phyloP scores from a whole-genome alignment of 2,329 filamentous ascomycete genomes.

The Exophiala lecanii-corni region DNA sequence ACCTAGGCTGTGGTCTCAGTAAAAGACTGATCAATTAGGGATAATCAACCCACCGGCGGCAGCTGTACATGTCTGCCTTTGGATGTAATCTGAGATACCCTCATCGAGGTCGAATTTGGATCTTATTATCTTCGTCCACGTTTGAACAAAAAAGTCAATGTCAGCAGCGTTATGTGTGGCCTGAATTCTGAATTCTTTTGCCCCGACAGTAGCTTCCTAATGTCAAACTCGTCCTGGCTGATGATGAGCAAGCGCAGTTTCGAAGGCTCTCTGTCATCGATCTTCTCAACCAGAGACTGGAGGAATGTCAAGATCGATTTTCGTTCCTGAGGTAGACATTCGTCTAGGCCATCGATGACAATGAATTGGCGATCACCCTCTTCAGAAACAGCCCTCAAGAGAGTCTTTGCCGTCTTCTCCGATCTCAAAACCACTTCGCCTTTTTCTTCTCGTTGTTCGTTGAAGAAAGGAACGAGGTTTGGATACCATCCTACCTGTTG shows the following conservation, averaged over 20 bases:
- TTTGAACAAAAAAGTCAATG: slow-evolving; percentile 28
- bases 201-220: slow-evolving; percentile 26
- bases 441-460: slow-evolving; percentile 28
- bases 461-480: slow-evolving; percentile 31
- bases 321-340: slow-evolving; percentile 33
- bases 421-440: slow-evolving; percentile 29
- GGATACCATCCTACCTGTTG: slow-evolving; percentile 31
- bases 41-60: slow-evolving; percentile 1
- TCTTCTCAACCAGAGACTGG: slow-evolving; percentile 20
- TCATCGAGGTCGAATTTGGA: slow-evolving; percentile 17
- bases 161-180: slow-evolving; percentile 27
- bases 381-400: slow-evolving; percentile 33
- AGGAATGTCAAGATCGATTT: slow-evolving; percentile 31
- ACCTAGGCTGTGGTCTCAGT: slow-evolving; percentile 17
- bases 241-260: slow-evolving; percentile 32
- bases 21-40: too few species aligned
- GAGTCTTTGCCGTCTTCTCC: slow-evolving; percentile 24
- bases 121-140: slow-evolving; percentile 24
- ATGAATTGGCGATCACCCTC: slow-evolving; percentile 29
- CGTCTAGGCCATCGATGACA: slow-evolving; percentile 45
- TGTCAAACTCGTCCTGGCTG: slow-evolving; percentile 31
- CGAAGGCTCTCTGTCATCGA: slow-evolving; percentile 25
- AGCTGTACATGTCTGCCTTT: slow-evolving; percentile 26
- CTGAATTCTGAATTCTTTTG: slow-evolving; percentile 27
- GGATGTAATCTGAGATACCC: slow-evolving; percentile 1